Percentiles rank a stretch among this genome's conserved stretches.
Conservation (phyloP, 73 alveolate species). For the Diophrys sp. region DNA sequence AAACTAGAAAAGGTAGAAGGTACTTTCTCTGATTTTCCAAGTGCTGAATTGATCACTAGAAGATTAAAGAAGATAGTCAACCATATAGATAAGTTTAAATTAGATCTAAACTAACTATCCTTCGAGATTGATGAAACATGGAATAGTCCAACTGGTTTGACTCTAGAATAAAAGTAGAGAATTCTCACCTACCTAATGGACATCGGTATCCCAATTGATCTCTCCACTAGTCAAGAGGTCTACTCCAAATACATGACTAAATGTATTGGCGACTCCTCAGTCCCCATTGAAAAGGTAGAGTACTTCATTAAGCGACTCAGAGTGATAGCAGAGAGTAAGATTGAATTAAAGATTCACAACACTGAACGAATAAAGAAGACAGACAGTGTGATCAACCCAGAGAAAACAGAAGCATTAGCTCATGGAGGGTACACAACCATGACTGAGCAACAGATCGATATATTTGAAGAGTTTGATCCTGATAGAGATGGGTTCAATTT, state of each 20-base stretch:
- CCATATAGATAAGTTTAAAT: constrained; percentile 63
- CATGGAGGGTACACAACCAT: neutral
- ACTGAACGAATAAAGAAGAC: constrained; percentile 20
- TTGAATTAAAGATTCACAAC: constrained; percentile 5
- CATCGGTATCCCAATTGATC: too few species aligned
- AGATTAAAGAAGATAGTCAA: constrained; percentile 93
- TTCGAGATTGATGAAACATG: constrained; percentile 50
- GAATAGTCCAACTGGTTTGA: constrained; percentile 85
- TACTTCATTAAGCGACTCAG: neutral
- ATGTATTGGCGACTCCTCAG: too few species aligned
- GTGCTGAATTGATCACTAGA: constrained; percentile 94
- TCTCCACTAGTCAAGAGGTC: too few species aligned
- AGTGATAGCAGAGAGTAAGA: too few species aligned
- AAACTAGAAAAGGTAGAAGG: constrained; percentile 77
- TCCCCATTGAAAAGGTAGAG: neutral
- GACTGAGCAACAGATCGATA: neutral
- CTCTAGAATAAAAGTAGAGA: constrained; percentile 79
- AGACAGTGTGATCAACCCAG: constrained; percentile 13
- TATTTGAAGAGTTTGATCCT: constrained; percentile 11
- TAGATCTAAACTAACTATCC: too few species aligned
- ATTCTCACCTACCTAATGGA: constrained; percentile 73
- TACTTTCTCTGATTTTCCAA: constrained; percentile 89
- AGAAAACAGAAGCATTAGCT: constrained; percentile 23
- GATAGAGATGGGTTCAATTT: constrained; percentile 14
- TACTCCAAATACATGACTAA: constrained; percentile 30